Percentiles rank a stretch among this genome's conserved stretches.
These are phyloP conservation scores for Coprinopsis cinerea DNA, from an alignment of 768 basidiomycete genomes.

Conservation along the genomic window DNA sequence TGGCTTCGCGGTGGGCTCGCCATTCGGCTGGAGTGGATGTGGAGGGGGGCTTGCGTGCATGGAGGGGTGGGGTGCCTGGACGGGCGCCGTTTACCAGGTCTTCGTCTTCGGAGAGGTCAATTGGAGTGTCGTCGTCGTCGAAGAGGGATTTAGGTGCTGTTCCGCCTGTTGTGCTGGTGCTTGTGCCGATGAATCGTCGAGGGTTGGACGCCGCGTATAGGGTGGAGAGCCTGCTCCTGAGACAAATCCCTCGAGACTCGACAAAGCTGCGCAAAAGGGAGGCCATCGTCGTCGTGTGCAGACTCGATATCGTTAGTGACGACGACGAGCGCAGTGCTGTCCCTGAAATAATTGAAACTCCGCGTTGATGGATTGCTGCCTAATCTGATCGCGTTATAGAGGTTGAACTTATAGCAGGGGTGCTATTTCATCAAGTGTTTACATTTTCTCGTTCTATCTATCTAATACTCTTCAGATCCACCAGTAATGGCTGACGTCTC, in stretches of 20 bases:
- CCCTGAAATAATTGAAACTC: background rate
- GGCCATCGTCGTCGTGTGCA: conserved; percentile 17
- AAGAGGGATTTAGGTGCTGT: conserved; percentile 38
- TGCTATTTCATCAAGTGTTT: too few species aligned
- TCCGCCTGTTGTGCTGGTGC: too few species aligned
- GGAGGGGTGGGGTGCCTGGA: conserved; percentile 29
- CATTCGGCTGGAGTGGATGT: conserved; percentile 43
- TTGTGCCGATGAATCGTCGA: conserved; percentile 13
- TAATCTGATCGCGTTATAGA: too few species aligned
- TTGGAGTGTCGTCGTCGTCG: conserved; percentile 38
- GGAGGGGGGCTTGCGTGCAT: conserved; percentile 32
- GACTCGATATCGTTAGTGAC: conserved; percentile 4
- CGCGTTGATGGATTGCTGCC: background rate
- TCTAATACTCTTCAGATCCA: conserved; percentile 4
- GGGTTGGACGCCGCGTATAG: conserved; percentile 8
- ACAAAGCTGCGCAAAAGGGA: conserved; percentile 18
- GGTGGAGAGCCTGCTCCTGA: background rate
- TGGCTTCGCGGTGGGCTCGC: conserved; percentile 42
- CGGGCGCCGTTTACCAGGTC: conserved; percentile 39
- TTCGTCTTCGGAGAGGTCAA: conserved; percentile 49
- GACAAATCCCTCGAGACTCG: conserved; percentile 1
- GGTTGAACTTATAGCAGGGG: too few species aligned
- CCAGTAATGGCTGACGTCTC: conserved; percentile 71
- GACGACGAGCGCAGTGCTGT: background rate
- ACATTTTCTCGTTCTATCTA: conserved; percentile 10